Percentiles rank a stretch among this genome's conserved stretches.
phyloP scores from a whole-genome alignment of 495 filamentous ascomycete genomes.

The Penicillium macrosclerotiorum region DNA sequence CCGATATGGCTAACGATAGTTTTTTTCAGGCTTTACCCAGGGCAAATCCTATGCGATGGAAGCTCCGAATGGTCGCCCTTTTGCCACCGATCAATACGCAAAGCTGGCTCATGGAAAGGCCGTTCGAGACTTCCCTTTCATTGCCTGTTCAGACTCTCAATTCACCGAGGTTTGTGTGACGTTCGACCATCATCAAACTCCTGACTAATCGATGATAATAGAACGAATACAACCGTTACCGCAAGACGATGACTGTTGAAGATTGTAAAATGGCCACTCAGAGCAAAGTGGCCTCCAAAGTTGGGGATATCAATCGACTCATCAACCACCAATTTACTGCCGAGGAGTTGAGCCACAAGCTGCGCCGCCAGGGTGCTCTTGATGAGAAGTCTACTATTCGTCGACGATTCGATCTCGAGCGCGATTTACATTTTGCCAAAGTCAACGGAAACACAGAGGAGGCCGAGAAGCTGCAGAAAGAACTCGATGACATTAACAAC shows the following conservation, averaged over 20 bases:
- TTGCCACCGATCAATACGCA: slow-evolving; percentile 75
- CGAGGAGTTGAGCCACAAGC: slow-evolving; percentile 72
- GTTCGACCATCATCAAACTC: neutral
- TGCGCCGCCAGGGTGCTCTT: slow-evolving; percentile 63
- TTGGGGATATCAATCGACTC: slow-evolving; percentile 76
- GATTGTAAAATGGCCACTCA: slow-evolving; percentile 68
- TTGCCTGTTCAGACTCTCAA: slow-evolving; percentile 71
- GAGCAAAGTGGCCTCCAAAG: slow-evolving; percentile 62
- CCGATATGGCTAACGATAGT: too few species aligned
- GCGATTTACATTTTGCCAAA: slow-evolving; percentile 63
- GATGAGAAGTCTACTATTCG: slow-evolving; percentile 59
- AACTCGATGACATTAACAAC: slow-evolving; percentile 64
- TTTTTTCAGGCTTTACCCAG: slow-evolving; percentile 72
- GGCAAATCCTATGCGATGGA: slow-evolving; percentile 80
- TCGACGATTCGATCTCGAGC: slow-evolving; percentile 60
- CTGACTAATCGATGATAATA: slow-evolving; percentile 38
- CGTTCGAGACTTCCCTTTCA: slow-evolving; percentile 75
- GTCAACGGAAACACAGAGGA: slow-evolving; percentile 59
- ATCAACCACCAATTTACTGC: slow-evolving; percentile 77
- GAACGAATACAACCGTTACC: slow-evolving; percentile 82
- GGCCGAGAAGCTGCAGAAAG: slow-evolving; percentile 58
- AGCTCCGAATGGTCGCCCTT: slow-evolving; percentile 62
- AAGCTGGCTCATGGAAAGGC: slow-evolving; percentile 72
- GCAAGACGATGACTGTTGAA: slow-evolving; percentile 67
- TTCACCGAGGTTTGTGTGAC: slow-evolving; percentile 75